Base-by-base conservation (phyloP, 2,329 filamentous ascomycete species). In the Cordyceps cateniannulata region DNA sequence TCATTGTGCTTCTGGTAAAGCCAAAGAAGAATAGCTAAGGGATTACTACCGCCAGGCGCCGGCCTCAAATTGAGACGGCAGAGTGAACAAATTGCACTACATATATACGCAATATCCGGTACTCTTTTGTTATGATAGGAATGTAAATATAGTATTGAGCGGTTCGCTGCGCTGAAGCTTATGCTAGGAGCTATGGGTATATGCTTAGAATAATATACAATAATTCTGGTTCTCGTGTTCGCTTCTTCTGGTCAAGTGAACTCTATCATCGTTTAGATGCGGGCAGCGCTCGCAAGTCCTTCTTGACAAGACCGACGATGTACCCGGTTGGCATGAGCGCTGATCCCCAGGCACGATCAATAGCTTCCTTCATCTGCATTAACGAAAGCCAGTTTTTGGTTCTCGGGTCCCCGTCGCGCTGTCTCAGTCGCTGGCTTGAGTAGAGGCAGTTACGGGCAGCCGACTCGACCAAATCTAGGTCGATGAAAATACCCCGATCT, bases 1-100 rank as follows among this genome's bases (percentile, higher is more conserved):
- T 99, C 69, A 96, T 96, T 67, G 71, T 96, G 45, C 75, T 96
- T 2, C 74, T 91, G 44, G 80, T 96, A 64, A 96, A 96, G 75
- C 90, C 90, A 1, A 92, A 88, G 72, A 79, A 75, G 63, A 68
- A 70, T n/a, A 67, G 66, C 47, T 70, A 65, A 65, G 29, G 3
- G 20, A 18, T 35, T 35, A 4, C 8, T 18, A 5, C 6, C 29
- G 35, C 38, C 20, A 14, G 18, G 24, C 27, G 38, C 38, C 27
- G 8, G 3, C 22, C 16, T 42, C 22, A 20, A 53, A n/a, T 10
- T 4, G 24, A 9, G 24, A 47, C 42, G 16, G 4, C 24, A n/a
- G 7, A 9, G 45, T 24, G 25, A 16, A 22, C 45, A 22, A 27
- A 32, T 5, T 52, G 25, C 47, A 45, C 24, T 32, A 35, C 20